phyloP scores from a whole-genome alignment of 2,329 filamentous ascomycete species.

The Balansia obtecta region DNA sequence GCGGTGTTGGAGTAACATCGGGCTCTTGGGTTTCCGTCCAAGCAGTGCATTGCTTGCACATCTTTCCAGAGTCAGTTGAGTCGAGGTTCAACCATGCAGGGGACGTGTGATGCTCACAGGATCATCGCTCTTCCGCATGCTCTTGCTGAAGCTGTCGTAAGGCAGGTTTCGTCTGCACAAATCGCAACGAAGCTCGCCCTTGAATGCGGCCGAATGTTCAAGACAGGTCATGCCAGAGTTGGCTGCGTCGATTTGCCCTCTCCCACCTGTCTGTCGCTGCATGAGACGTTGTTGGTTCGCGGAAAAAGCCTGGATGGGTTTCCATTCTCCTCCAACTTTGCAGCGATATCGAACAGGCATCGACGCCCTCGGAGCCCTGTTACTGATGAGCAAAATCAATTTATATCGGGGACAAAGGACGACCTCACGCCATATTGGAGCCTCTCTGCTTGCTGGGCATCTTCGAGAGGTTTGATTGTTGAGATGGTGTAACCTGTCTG shows the following conservation, averaged over 20 bases:
- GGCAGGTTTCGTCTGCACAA: constrained; percentile 18
- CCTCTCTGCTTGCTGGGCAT: neutral
- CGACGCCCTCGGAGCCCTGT: neutral
- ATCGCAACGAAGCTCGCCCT: constrained; percentile 18
- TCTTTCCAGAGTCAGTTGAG: constrained; percentile 11
- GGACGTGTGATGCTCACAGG: constrained; percentile 14
- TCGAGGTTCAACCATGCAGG: neutral
- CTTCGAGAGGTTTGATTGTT: too few relatives aligned
- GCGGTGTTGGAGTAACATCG: constrained; percentile 15
- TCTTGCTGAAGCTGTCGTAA: constrained; percentile 18
- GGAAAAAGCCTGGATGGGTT: constrained; percentile 19
- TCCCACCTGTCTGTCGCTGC: constrained; percentile 7
- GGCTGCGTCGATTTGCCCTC: constrained; percentile 13
- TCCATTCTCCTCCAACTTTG: constrained; percentile 25
- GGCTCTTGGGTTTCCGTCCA: constrained; percentile 26
- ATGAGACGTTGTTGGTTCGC: constrained; percentile 18
- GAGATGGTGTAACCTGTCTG: too few relatives aligned
- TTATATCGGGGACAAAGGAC: neutral
- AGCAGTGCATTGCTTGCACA: constrained; percentile 21
- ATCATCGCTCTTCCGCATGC: constrained; percentile 15
- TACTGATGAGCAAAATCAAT: neutral
- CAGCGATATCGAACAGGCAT: constrained; percentile 17
- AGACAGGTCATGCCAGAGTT: constrained; percentile 25
- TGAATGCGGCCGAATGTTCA: constrained; percentile 17
- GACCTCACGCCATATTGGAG: neutral